phyloP scores from a whole-genome alignment of 2,329 filamentous ascomycete genomes.

The Colletotrichum ledebouriae region DNA sequence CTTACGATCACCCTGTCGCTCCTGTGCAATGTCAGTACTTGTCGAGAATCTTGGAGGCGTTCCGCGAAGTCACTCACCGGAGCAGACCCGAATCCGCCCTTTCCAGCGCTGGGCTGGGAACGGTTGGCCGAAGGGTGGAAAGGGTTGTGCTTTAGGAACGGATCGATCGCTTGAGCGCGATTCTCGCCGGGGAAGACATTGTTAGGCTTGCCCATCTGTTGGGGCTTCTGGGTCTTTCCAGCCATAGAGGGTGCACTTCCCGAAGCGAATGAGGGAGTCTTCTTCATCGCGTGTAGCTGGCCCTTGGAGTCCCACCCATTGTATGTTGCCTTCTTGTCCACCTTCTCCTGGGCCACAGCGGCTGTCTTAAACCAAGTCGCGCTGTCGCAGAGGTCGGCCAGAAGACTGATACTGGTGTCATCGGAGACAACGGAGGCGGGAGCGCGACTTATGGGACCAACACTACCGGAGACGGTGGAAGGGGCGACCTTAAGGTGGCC shows the following conservation, averaged over 20 bases:
- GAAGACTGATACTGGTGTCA: not conserved
- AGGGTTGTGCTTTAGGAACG: too few species aligned
- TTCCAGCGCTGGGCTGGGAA: not conserved
- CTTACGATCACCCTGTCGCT: constrained; percentile 31
- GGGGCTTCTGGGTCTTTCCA: not conserved
- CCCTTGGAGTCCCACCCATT: constrained; percentile 51
- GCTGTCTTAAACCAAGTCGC: too few species aligned
- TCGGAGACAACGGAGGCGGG: not conserved
- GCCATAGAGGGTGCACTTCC: not conserved
- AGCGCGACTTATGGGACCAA: not conserved
- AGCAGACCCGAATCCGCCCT: constrained; percentile 12
- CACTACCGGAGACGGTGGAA: not conserved
- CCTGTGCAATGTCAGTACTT: not conserved
- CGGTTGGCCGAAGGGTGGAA: too few species aligned
- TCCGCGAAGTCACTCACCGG: constrained; percentile 1
- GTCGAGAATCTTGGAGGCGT: not conserved
- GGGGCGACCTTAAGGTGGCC: too few species aligned
- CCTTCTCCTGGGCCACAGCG: not conserved
- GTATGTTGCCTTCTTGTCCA: constrained; percentile 12
- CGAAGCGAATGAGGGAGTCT: constrained; percentile 44
- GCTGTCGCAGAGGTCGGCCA: not conserved
- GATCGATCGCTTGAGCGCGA: not conserved
- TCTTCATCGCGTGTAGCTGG: constrained; percentile 41
- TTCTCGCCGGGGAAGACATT: not conserved
- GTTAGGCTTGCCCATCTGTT: not conserved